Base-by-base conservation (phyloP, 2,329 filamentous ascomycete genomes). In the Byssothecium circinans region DNA sequence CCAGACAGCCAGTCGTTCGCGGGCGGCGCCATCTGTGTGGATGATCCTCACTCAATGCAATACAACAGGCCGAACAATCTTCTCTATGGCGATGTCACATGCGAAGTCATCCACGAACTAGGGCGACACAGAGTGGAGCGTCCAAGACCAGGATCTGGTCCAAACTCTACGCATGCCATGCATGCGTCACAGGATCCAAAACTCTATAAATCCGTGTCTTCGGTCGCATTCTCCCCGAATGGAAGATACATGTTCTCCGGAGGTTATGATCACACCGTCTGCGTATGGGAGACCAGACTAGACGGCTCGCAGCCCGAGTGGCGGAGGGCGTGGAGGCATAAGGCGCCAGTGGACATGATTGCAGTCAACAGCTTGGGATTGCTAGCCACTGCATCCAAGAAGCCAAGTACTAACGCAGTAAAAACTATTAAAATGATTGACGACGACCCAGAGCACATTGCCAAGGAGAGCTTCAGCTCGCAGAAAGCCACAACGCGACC, bases 31-130 rank as follows among this genome's bases (percentile, higher is more conserved):
- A 77, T 81, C 5, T 78, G 81, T 23, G 75, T 81, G 4, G 76
- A 76, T 3, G 81, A 84, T 53, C 62, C 72, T 2, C 68, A 76
- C 37, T 80, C 76, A n/a, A 80, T 82, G 75, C 77, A 81, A 33
- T 85, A 85, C 58, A 85, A 85, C 48, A 70, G 78, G 32, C 70
- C 74, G 0, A 79, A 81, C 49, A 85, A 85, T 54, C 67, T 85
- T 1, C 58, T 85, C 1, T 61, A 81, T 29, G 82, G 82, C 1
- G 69, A 81, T 50, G 52, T 75, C 2, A 52, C 60, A 1, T 55
- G 57, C 1, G 74, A 72, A 17, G 58, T 56, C 1, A 59, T 85
- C 7, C 67, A 73, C 43, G 82, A 84, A 52, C 61, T 85, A 0
- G 74, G 78, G 1, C 75, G 81, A 41, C 82, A 85, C 57, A 73